Percentiles rank a stretch among this genome's conserved stretches.
Evolutionary conservation across 2,329 filamentous ascomycete species (phyloP).

Genomic region (Arthrobotrys conoides): DNA sequence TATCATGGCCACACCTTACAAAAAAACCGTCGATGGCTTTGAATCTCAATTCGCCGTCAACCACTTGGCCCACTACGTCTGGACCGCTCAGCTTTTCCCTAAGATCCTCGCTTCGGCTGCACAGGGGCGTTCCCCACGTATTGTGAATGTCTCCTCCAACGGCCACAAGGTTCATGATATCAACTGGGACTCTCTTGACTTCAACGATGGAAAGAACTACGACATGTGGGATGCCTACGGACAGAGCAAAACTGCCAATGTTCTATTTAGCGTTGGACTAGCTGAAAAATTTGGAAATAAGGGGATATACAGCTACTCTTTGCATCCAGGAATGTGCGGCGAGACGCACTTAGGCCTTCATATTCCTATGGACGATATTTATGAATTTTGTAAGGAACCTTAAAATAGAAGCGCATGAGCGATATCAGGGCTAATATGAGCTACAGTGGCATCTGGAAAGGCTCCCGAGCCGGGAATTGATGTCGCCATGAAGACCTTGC

Average conservation of each 20-base stretch:
- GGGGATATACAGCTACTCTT: constrained; percentile 66
- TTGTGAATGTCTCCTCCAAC: constrained; percentile 69
- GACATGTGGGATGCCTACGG: constrained; percentile 69
- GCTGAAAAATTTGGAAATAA: constrained; percentile 65
- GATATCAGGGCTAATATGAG: not conserved
- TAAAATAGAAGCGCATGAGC: not conserved
- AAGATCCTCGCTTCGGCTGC: constrained; percentile 62
- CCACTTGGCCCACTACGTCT: constrained; percentile 67
- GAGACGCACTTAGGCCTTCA: constrained; percentile 34
- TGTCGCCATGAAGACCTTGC: constrained; percentile 29
- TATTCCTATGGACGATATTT: constrained; percentile 26
- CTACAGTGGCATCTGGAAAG: constrained; percentile 25
- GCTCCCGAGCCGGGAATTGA: constrained; percentile 26
- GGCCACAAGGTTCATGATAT: constrained; percentile 68
- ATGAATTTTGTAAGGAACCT: constrained; percentile 37
- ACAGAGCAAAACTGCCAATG: constrained; percentile 72
- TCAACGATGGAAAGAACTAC: constrained; percentile 66
- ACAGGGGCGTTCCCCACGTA: constrained; percentile 56
- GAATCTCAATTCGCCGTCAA: constrained; percentile 67
- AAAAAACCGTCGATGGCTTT: constrained; percentile 67
- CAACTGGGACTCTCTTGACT: constrained; percentile 69
- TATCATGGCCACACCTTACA: constrained; percentile 64
- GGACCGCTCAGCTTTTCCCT: constrained; percentile 67
- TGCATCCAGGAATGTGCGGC: constrained; percentile 67
- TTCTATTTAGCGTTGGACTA: constrained; percentile 68